Conservation (phyloP, 352 stramenopile genomes). For the Achlya hypogyna region DNA sequence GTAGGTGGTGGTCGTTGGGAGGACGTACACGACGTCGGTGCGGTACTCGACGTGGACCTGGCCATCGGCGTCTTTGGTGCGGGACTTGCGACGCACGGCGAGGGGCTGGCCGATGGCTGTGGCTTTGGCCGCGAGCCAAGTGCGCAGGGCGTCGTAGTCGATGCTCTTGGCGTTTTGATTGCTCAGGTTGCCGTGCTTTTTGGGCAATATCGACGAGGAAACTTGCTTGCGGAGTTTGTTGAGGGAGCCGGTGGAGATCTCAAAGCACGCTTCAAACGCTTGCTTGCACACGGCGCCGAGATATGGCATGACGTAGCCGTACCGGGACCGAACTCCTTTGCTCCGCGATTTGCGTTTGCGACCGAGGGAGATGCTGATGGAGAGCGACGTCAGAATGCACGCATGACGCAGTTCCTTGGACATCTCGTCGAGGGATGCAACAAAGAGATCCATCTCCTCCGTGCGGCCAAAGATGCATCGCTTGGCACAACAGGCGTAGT, state of each 20-base stretch:
- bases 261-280: slow-evolving; percentile 22
- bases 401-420: slow-evolving; percentile 17
- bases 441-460: slow-evolving; percentile 18
- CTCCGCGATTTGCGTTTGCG: slow-evolving; percentile 16
- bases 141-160: slow-evolving; percentile 11
- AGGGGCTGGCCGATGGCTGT: slow-evolving; percentile 4
- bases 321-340: slow-evolving; percentile 11
- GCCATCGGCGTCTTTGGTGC: slow-evolving; percentile 12
- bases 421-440: slow-evolving; percentile 14
- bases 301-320: slow-evolving; percentile 18
- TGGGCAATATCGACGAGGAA: slow-evolving; percentile 11
- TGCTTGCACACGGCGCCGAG: slow-evolving; percentile 20
- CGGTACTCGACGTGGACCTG: slow-evolving; percentile 4
- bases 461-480: slow-evolving; percentile 21
- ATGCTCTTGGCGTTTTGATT: slow-evolving; percentile 18
- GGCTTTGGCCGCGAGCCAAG: neutral
- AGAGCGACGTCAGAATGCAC: slow-evolving; percentile 19
- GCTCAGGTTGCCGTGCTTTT: slow-evolving; percentile 19
- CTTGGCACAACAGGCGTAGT: slow-evolving; percentile 20
- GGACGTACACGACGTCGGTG: slow-evolving; percentile 12
- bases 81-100: slow-evolving; percentile 3
- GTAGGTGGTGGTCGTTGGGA: slow-evolving; percentile 7
- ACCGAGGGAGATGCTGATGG: slow-evolving; percentile 6
- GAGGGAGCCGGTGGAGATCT: slow-evolving; percentile 18
- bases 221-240: slow-evolving; percentile 17